Evolutionary conservation across 768 basidiomycete genomes (phyloP), one percentile per base, ranked within the genome.

Genomic region (Neoboletus magnificus): DNA sequence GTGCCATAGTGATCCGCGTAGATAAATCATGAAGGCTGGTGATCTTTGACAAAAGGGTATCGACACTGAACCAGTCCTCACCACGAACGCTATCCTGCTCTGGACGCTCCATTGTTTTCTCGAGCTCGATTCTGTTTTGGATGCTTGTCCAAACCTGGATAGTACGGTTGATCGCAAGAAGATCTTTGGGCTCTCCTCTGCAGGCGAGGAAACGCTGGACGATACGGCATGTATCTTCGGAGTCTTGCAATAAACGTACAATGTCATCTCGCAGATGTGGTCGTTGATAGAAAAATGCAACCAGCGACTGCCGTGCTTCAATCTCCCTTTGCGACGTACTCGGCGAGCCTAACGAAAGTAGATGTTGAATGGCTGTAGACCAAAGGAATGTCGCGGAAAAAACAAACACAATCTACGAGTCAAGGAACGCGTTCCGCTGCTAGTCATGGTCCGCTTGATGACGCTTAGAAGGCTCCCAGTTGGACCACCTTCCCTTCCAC

Each of bases 261-360:
- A 93, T 71, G 62, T 92, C 91, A 35, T 79, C 75, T 40, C 83
- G 81, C 40, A 92, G 78, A 64, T 86, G 81, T 32, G 82, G 79
- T 30, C 84, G 74, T 11, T 74, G 61, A 61, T 79, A 73, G 65
- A 94, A 87, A 62, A 87, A 83, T 4, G 85, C 79, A 23, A 94
- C 90, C 7, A 93, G 70, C n/a, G 82, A 81, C 65, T 93, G 92
- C 6, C 87, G 84, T 12, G 82, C 74, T 61, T 82, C 79, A 59
- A 94, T 91, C 63, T 91, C 89, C 16, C 66, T 58, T 13, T 85
- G 71, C 2, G 89, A 91, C 3, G 87, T 89, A 65, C 89, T 92
- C 0, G 92, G 92, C 33, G 91, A 91, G 69, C 88, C 91, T 93
- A 61, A n/a, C 22, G 54, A 43, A 52, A 46, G 50, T 33, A 44